These are phyloP conservation scores for Helenozyma rhizophorensis DNA, from an alignment of 805 yeast species.

Conservation along the genomic window DNA sequence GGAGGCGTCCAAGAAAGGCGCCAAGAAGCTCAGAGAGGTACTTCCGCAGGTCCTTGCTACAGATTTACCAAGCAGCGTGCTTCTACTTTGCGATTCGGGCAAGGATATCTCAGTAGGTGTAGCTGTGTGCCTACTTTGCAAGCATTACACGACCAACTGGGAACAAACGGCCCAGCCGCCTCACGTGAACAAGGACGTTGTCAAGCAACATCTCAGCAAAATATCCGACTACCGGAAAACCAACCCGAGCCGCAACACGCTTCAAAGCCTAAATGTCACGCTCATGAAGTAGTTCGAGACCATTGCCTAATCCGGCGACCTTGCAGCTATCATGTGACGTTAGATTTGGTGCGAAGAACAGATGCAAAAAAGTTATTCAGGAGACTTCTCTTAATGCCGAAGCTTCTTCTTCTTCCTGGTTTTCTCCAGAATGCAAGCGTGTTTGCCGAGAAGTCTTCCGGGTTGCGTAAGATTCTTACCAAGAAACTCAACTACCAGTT, in stretches of 20 bases:
- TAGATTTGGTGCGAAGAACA: too few species aligned
- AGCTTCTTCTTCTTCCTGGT: constrained; percentile 33
- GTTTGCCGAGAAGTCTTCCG: constrained; percentile 31
- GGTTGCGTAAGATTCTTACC: constrained; percentile 24
- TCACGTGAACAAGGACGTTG: constrained; percentile 44
- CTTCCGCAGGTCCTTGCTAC: constrained; percentile 39
- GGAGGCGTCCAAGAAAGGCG: constrained; percentile 55
- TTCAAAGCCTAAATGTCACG: constrained; percentile 63
- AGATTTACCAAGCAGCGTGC: constrained; percentile 11
- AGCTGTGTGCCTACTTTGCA: constrained; percentile 48
- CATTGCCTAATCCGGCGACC: too few species aligned
- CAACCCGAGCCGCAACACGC: constrained; percentile 75
- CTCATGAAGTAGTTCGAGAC: constrained; percentile 38
- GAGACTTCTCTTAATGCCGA: constrained; percentile 13
- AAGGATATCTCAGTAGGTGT: constrained; percentile 65
- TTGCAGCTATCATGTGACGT: too few species aligned
- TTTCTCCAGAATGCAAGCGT: constrained; percentile 32
- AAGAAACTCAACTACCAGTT: constrained; percentile 23
- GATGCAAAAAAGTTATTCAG: too few species aligned
- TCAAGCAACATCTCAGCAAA: constrained; percentile 52
- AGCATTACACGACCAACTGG: constrained; percentile 44
- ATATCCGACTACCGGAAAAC: constrained; percentile 46
- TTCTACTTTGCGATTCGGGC: constrained; percentile 61
- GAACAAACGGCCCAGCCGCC: constrained; percentile 6
- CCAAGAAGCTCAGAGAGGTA: constrained; percentile 50